phyloP scores from a whole-genome alignment of 2,329 filamentous ascomycete genomes.

The Tricladium varicosporioides region DNA sequence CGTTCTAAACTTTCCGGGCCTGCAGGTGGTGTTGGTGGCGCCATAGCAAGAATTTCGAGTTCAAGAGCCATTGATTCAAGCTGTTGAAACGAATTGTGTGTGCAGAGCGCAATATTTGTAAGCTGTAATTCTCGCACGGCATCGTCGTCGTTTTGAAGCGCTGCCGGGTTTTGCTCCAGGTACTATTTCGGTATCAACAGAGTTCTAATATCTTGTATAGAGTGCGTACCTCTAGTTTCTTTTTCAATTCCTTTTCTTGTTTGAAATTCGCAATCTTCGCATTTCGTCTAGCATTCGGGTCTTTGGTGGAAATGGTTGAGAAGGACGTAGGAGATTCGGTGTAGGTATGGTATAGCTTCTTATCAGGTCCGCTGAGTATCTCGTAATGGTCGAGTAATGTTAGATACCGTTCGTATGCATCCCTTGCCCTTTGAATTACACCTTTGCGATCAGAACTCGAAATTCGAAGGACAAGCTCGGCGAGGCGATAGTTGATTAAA shows the following conservation, averaged over 20 bases:
- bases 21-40: slow-evolving; percentile 54
- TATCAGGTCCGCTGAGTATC: slow-evolving; percentile 63
- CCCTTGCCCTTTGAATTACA: slow-evolving; percentile 61
- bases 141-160: slow-evolving; percentile 76
- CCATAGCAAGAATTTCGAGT: slow-evolving; percentile 74
- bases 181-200: slow-evolving; percentile 44
- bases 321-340: slow-evolving; percentile 70
- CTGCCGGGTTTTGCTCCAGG: slow-evolving; percentile 55
- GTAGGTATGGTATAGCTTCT: slow-evolving; percentile 70
- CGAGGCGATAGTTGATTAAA: slow-evolving; percentile 72
- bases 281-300: slow-evolving; percentile 70
- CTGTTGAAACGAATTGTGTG: slow-evolving; percentile 79
- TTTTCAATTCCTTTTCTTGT: slow-evolving; percentile 80
- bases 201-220: background rate
- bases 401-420: slow-evolving; percentile 76
- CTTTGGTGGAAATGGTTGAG: slow-evolving; percentile 62
- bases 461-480: slow-evolving; percentile 73
- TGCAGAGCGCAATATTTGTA: slow-evolving; percentile 68
- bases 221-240: slow-evolving; percentile 65
- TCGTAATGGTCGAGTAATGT: slow-evolving; percentile 75
- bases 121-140: slow-evolving; percentile 77
- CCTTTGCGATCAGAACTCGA: slow-evolving; percentile 60
- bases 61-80: slow-evolving; percentile 88
- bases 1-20: slow-evolving; percentile 43
- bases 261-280: slow-evolving; percentile 84